Base-by-base conservation (phyloP, 1,284 basidiomycete species). In the Microbotryum intermedium region DNA sequence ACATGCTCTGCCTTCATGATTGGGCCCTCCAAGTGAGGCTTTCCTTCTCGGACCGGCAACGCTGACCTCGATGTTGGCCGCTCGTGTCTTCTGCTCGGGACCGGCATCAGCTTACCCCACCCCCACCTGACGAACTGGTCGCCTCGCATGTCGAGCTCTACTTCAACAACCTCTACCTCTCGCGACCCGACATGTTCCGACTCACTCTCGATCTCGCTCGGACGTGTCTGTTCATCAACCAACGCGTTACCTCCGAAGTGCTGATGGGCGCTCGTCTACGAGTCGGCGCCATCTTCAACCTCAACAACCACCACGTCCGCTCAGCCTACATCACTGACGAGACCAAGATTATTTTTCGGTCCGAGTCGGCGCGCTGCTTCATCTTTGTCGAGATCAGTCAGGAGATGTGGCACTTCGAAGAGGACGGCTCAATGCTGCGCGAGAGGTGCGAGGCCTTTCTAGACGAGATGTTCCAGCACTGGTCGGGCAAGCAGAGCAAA, bases 401-500 rank as follows among this genome's bases (percentile, higher is more conserved):
- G 54, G 95, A 99, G 74, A 84, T 97, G 63, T 98, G 91, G 90
- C 88, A 95, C 68, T 99, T 98, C 73, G 85, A 93, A 58, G 91
- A 90, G 55, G 94, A 97, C 69, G 95, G 95, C 23, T 74, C 75
- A 57, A 71, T 75, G 50, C 53, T 68, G 20, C 48, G 58, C 53
- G 90, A 94, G 74, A 83, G 91, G 4, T 95, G 89, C 76, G 90
- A 98, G 77, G 88, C 95, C 30, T 84, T 97, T 1, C 90, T 95
- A 68, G 76, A 78, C 73, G 64, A 71, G 74, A 71, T 58, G 11
- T 49, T 53, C 20, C 44, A 18, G 16, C 57, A 58, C 49, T 61
- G 54, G 56, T 45, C 50, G 34, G 61, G 61, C 52, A 62, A 64
- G 55, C 56, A 59, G 58, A 57, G 47, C 10, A 46, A 34, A 21